Base-by-base conservation (phyloP, 805 yeast species). In the Wickerhamomyces sydowiorum region DNA sequence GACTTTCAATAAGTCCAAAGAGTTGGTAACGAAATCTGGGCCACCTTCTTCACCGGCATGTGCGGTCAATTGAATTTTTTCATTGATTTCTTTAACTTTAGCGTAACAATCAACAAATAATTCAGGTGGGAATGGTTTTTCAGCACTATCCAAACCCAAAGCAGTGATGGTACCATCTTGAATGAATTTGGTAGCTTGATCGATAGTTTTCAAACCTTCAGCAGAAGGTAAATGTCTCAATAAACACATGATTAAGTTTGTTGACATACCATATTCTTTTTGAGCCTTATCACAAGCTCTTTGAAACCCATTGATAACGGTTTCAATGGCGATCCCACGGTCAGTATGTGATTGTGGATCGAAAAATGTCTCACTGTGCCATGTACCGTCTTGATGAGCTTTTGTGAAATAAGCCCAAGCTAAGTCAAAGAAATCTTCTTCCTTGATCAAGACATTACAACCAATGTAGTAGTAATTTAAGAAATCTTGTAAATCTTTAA, bases 1-100 rank as follows among this genome's bases (percentile, higher is more conserved):
- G 21, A 76, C 86, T 2, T 76, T 69, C 44, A 83, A 70, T 37
- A 69, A 43, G 52, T 82, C 81, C 46, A 86, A 64, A 2, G 93
- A 66, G 40, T 70, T 71, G 9, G 64, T 44, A 22, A 86, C 85
- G 50, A 68, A 84, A n/a, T 76, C 72, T 33, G 87, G 79, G 48
- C 82, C 86, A 40, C 91, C 95, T 66, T 86, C 95, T 64, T 86
- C 95, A 53, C 95, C 95, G 3, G 93, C 95, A 56, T 86, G 95
- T 2, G 95, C 91, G 29, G 95, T 86, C 41, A 83, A 68, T 31
- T 78, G 73, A 42, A 81, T 72, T 20, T 74, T 64, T 20, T 82
- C 77, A 54, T 69, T 75, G 33, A 67, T 56, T 20, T 67, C 64
- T 41, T 66, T 68, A 7, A 84, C 72, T 18, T 59, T 53, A 9